These are phyloP conservation scores for Trichomonas vaginalis DNA, from an alignment of 208 protist species.

Conservation along the genomic window DNA sequence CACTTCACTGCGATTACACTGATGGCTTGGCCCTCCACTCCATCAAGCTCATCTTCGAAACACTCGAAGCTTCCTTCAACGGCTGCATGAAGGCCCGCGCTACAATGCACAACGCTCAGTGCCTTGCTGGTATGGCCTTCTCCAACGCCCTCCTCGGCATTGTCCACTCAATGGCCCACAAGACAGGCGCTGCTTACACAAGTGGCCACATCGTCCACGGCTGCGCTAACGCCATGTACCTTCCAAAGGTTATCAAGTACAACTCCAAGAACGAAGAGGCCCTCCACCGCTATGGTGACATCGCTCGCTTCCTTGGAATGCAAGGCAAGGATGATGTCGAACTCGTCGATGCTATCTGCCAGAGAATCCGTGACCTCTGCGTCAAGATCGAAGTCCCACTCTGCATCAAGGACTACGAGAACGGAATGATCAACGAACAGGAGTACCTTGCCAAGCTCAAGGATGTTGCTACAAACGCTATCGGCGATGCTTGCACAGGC, in stretches of 20 bases:
- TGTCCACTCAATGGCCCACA: conserved; percentile 38
- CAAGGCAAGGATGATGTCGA: neutral
- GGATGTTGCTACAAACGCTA: neutral
- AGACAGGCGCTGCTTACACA: neutral
- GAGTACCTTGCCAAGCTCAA: neutral
- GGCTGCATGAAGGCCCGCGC: conserved; percentile 2
- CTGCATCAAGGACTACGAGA: neutral
- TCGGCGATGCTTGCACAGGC: neutral
- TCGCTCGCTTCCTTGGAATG: neutral
- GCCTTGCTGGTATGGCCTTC: conserved; percentile 43
- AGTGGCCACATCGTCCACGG: conserved; percentile 29
- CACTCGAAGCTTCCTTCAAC: conserved; percentile 22
- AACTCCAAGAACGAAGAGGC: neutral
- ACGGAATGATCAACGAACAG: neutral
- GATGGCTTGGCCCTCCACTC: conserved; percentile 22
- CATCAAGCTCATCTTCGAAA: conserved; percentile 30
- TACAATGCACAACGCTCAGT: conserved; percentile 32
- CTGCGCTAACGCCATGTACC: conserved; percentile 29
- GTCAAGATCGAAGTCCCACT: neutral
- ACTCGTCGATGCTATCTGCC: neutral
- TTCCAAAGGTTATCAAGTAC: conserved; percentile 21
- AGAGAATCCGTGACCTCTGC: neutral
- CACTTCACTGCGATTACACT: conserved; percentile 27
- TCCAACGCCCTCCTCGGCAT: conserved; percentile 42
- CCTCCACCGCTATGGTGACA: neutral